Percentiles rank a stretch among this genome's conserved stretches.
Conservation (phyloP, 306 rosid species). For the Mucuna pruriens region DNA sequence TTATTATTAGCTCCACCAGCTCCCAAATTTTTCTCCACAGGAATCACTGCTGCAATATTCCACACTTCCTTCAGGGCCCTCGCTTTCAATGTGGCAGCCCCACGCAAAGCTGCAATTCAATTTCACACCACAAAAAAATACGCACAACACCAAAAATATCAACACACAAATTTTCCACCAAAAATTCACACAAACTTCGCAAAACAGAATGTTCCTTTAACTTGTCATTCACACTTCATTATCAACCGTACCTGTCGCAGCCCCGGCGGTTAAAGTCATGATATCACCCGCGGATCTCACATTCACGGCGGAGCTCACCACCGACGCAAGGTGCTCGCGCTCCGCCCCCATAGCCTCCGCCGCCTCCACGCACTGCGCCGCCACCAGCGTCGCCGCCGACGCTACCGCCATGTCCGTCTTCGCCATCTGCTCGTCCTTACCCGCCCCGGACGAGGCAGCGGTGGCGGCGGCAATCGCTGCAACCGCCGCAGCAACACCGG, state of each 20-base stretch:
- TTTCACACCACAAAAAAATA: not conserved
- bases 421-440: conserved; percentile 66
- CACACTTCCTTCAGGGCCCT: conserved; percentile 92
- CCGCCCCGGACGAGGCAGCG: conserved; percentile 60
- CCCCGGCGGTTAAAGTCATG: conserved; percentile 87
- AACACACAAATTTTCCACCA: not conserved
- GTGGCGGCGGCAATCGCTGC: conserved; percentile 94
- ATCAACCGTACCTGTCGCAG: conserved; percentile 73
- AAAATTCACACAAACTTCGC: not conserved
- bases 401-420: conserved; percentile 92
- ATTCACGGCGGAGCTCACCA: conserved; percentile 88
- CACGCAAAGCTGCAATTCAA: conserved; percentile 74
- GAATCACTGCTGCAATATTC: conserved; percentile 89
- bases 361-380: conserved; percentile 94
- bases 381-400: conserved; percentile 90
- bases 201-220: conserved; percentile 6
- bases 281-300: conserved; percentile 91
- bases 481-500: conserved; percentile 89
- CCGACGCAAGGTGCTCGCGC: conserved; percentile 81
- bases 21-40: conserved; percentile 70
- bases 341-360: conserved; percentile 96
- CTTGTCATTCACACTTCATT: not conserved
- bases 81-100: conserved; percentile 96
- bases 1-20: not conserved
- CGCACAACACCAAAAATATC: not conserved